Evolutionary conservation across 2,329 filamentous ascomycete species (phyloP).

Genomic region (Aspergillus brasiliensis): DNA sequence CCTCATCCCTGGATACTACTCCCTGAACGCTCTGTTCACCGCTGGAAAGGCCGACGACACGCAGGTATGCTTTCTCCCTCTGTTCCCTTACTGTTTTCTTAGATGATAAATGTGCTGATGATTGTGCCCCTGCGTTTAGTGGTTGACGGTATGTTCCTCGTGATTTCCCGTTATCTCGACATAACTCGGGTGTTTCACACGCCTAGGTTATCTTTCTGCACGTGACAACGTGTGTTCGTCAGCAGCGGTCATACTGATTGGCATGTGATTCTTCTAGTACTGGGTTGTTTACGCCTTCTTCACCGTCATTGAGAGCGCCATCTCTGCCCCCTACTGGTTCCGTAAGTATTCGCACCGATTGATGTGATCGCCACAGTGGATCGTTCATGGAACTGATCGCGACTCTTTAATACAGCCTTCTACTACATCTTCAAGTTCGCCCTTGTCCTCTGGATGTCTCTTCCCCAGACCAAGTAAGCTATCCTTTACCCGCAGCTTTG

Average conservation of each 20-base stretch:
- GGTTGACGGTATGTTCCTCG: constrained; percentile 57
- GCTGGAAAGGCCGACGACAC: constrained; percentile 64
- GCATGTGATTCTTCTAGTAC: constrained; percentile 52
- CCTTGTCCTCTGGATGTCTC: constrained; percentile 95
- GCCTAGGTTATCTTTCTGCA: constrained; percentile 18
- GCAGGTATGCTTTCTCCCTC: constrained; percentile 51
- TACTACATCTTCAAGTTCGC: constrained; percentile 99
- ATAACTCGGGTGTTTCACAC: neutral
- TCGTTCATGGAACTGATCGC: constrained; percentile 25
- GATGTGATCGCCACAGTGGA: neutral
- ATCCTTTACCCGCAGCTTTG: neutral
- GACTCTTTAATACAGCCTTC: constrained; percentile 60
- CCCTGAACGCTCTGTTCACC: constrained; percentile 64
- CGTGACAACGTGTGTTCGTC: constrained; percentile 25
- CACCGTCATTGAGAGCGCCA: constrained; percentile 65
- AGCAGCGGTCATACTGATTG: constrained; percentile 18
- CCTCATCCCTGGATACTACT: constrained; percentile 67
- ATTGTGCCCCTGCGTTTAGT: constrained; percentile 44
- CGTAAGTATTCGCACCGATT: constrained; percentile 42
- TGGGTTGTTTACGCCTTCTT: constrained; percentile 70
- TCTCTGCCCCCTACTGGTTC: constrained; percentile 72
- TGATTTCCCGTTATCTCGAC: constrained; percentile 15
- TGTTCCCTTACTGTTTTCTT: neutral
- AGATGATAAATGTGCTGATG: constrained; percentile 8
- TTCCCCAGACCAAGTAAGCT: constrained; percentile 87